phyloP scores from a whole-genome alignment of 2,329 filamentous ascomycete species.

The Pseudocercospora crystallina region DNA sequence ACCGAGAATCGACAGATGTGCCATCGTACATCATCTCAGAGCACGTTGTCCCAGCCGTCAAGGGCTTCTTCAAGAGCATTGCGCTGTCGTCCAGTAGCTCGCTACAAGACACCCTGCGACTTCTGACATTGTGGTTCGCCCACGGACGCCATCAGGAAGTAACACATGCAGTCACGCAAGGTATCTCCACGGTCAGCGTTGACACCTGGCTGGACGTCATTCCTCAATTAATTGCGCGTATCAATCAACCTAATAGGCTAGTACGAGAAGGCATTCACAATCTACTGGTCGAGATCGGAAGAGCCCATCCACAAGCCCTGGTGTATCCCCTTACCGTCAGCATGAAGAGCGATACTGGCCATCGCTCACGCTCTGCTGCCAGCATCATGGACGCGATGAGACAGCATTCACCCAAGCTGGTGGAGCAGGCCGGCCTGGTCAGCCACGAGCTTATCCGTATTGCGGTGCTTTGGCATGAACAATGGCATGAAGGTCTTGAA shows the following conservation, averaged over 20 bases:
- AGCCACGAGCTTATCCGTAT: slow-evolving; percentile 96
- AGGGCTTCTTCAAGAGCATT: slow-evolving; percentile 97
- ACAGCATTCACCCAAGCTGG: slow-evolving; percentile 85
- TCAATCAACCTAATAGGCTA: slow-evolving; percentile 89
- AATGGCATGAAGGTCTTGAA: slow-evolving; percentile 97
- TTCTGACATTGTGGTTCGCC: slow-evolving; percentile 94
- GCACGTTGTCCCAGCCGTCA: slow-evolving; percentile 90
- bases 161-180: slow-evolving; percentile 82
- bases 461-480: slow-evolving; percentile 95
- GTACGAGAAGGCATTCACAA: slow-evolving; percentile 91
- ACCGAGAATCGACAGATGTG: slow-evolving; percentile 57
- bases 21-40: slow-evolving; percentile 72
- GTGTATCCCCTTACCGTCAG: slow-evolving; percentile 97
- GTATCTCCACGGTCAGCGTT: slow-evolving; percentile 86
- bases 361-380: slow-evolving; percentile 81
- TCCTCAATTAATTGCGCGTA: slow-evolving; percentile 92
- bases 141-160: slow-evolving; percentile 89
- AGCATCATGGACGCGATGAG: slow-evolving; percentile 99
- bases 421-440: slow-evolving; percentile 92
- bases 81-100: slow-evolving; percentile 88
- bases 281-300: slow-evolving; percentile 85
- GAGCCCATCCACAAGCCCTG: slow-evolving; percentile 90
- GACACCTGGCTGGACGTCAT: slow-evolving; percentile 99
- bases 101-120: slow-evolving; percentile 86
- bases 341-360: slow-evolving; percentile 89